Evolutionary conservation across 495 filamentous ascomycete species (phyloP).

Genomic region (Pyrenula aspistea): DNA sequence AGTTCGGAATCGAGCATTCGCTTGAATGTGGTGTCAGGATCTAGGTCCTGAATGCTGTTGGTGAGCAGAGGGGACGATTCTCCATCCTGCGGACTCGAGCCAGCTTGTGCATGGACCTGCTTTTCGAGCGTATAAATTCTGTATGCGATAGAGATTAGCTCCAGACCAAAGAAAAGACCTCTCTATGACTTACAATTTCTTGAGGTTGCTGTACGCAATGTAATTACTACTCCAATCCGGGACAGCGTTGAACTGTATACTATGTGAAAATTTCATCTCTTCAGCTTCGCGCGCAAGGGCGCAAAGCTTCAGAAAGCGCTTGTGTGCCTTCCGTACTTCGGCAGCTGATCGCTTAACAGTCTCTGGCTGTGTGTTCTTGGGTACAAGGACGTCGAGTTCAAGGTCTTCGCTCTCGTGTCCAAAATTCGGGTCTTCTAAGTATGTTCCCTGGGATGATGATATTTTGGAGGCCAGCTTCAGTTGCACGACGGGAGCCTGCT

Average conservation of each 20-base stretch:
- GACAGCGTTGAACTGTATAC: slow-evolving; percentile 98
- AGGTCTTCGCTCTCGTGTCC: neutral
- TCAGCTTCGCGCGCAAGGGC: slow-evolving; percentile 25
- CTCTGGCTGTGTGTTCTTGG: neutral
- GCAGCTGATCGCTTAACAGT: neutral
- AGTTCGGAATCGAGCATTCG: slow-evolving; percentile 78
- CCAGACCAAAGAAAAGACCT: neutral
- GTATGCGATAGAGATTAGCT: slow-evolving; percentile 4
- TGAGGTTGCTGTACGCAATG: slow-evolving; percentile 94
- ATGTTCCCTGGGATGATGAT: neutral
- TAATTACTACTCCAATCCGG: slow-evolving; percentile 98
- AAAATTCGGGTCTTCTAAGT: neutral
- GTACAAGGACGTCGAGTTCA: neutral
- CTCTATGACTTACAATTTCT: slow-evolving; percentile 76
- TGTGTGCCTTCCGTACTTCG: neutral
- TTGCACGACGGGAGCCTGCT: neutral
- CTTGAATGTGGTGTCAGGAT: slow-evolving; percentile 68
- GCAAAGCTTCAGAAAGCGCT: slow-evolving; percentile 12
- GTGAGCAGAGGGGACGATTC: slow-evolving; percentile 78
- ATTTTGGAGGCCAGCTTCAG: neutral
- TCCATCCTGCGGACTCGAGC: slow-evolving; percentile 42
- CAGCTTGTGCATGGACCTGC: slow-evolving; percentile 40
- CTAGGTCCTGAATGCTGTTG: slow-evolving; percentile 26
- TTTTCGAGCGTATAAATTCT: slow-evolving; percentile 95
- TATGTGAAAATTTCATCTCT: slow-evolving; percentile 99